These are phyloP conservation scores for Metarhizium sp. DNA, from an alignment of 2,329 filamentous ascomycete species.

Conservation along the genomic window DNA sequence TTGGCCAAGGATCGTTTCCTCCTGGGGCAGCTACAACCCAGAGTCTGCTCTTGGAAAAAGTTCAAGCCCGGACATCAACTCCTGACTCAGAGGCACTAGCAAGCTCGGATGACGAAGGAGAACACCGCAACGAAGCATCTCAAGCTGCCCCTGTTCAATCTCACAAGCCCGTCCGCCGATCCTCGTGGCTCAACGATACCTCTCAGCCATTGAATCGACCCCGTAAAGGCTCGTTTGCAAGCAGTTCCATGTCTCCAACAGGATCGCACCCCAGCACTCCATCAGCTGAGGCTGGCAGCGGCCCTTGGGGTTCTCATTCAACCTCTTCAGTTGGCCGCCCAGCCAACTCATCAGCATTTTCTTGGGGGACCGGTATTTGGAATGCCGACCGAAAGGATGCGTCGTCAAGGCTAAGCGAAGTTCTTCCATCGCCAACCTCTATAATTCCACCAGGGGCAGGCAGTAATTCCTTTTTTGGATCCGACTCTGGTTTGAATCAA, in stretches of 20 bases:
- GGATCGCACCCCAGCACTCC: constrained; percentile 76
- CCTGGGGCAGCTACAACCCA: constrained; percentile 47
- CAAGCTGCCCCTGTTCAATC: constrained; percentile 32
- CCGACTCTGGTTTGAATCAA: constrained; percentile 36
- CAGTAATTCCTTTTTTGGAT: constrained; percentile 37
- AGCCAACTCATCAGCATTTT: constrained; percentile 34
- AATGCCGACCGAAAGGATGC: constrained; percentile 70
- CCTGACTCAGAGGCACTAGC: constrained; percentile 90
- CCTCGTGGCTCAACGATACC: constrained; percentile 83
- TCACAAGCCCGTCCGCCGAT: constrained; percentile 57
- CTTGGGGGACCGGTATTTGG: constrained; percentile 79
- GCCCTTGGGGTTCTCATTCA: constrained; percentile 46
- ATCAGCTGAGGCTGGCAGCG: constrained; percentile 49
- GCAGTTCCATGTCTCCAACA: constrained; percentile 67
- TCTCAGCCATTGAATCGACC: constrained; percentile 52
- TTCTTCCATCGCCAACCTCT: constrained; percentile 66
- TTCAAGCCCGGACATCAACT: constrained; percentile 71
- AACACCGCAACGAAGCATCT: constrained; percentile 49
- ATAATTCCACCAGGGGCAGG: constrained; percentile 37
- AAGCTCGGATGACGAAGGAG: constrained; percentile 87
- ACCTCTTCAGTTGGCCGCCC: constrained; percentile 39
- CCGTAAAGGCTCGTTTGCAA: constrained; percentile 69
- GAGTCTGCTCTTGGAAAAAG: constrained; percentile 62
- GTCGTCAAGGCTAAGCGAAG: constrained; percentile 63
- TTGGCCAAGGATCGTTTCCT: constrained; percentile 36